Percentiles rank a stretch among this genome's conserved stretches.
These are phyloP conservation scores for Trichoderma sp. DNA, from an alignment of 2,329 filamentous ascomycete species.

Conservation along the genomic window DNA sequence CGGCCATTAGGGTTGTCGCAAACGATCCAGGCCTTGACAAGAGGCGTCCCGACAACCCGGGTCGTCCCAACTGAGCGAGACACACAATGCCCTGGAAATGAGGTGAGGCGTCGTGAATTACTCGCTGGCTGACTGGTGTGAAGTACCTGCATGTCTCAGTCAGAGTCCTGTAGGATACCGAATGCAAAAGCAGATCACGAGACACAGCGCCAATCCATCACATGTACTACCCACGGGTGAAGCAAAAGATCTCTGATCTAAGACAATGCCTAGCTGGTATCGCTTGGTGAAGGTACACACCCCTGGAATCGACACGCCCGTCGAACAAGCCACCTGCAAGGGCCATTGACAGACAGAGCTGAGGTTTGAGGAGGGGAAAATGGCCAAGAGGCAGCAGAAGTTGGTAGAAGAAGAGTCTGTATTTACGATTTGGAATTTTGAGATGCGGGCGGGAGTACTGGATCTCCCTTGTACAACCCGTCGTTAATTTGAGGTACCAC, in stretches of 20 bases:
- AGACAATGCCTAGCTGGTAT: constrained; percentile 18
- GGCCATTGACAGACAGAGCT: constrained; percentile 6
- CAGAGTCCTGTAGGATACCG: not conserved
- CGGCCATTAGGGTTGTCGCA: not conserved
- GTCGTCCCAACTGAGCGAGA: constrained; percentile 1
- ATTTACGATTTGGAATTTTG: not conserved
- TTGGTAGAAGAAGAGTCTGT: not conserved
- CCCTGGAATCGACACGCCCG: constrained; percentile 9
- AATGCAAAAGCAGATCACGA: constrained; percentile 12
- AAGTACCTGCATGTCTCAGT: constrained; percentile 19
- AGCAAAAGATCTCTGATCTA: constrained; percentile 22
- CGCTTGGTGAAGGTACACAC: constrained; percentile 14
- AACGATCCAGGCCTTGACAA: not conserved
- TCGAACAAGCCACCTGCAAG: constrained; percentile 19
- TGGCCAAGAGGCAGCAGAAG: not conserved
- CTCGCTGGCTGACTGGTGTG: not conserved
- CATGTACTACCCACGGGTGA: not conserved
- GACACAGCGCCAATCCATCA: not conserved
- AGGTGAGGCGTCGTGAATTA: not conserved
- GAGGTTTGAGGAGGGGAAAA: not conserved
- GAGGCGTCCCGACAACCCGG: constrained; percentile 22
- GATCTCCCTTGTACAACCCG: not conserved
- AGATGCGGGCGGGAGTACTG: not conserved
- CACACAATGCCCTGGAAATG: constrained; percentile 8
- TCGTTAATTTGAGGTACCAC: not conserved